Evolutionary conservation across 179 eudicot species (phyloP).

Genomic region (Silene noctiflora): DNA sequence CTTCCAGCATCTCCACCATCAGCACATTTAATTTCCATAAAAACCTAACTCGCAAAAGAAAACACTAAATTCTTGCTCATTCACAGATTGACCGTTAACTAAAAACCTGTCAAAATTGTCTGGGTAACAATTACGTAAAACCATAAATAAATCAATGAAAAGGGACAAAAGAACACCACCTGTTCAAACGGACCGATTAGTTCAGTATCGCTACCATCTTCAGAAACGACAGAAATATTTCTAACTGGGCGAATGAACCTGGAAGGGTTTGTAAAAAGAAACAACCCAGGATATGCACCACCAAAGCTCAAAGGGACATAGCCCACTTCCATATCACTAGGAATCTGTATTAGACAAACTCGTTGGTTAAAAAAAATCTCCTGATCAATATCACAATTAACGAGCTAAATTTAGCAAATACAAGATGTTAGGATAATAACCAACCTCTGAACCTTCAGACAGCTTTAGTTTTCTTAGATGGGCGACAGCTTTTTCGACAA

Average conservation of each 20-base stretch:
- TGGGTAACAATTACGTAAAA: background rate
- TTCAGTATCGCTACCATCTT: slow-evolving; percentile 55
- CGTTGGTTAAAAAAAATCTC: background rate
- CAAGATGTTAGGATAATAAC: slow-evolving; percentile 20
- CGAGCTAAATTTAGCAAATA: slow-evolving; percentile 3
- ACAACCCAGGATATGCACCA: slow-evolving; percentile 87
- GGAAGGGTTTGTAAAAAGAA: slow-evolving; percentile 78
- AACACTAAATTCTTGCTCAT: background rate
- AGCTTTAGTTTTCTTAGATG: slow-evolving; percentile 78
- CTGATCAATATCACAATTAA: background rate
- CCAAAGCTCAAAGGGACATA: slow-evolving; percentile 87
- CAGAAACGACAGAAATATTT: slow-evolving; percentile 55
- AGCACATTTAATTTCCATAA: slow-evolving; percentile 83
- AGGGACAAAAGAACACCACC: slow-evolving; percentile 33
- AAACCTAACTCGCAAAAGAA: slow-evolving; percentile 43
- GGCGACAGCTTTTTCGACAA: slow-evolving; percentile 57
- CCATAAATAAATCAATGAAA: background rate
- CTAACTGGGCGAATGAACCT: slow-evolving; percentile 83
- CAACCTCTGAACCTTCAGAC: slow-evolving; percentile 55
- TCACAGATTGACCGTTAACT: background rate
- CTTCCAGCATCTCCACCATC: slow-evolving; percentile 98
- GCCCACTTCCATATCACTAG: slow-evolving; percentile 89
- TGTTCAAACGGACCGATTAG: slow-evolving; percentile 95
- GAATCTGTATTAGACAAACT: slow-evolving; percentile 48
- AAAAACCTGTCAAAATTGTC: background rate